phyloP scores from a whole-genome alignment of 805 yeast species.

The Metschnikowia cubensis region DNA sequence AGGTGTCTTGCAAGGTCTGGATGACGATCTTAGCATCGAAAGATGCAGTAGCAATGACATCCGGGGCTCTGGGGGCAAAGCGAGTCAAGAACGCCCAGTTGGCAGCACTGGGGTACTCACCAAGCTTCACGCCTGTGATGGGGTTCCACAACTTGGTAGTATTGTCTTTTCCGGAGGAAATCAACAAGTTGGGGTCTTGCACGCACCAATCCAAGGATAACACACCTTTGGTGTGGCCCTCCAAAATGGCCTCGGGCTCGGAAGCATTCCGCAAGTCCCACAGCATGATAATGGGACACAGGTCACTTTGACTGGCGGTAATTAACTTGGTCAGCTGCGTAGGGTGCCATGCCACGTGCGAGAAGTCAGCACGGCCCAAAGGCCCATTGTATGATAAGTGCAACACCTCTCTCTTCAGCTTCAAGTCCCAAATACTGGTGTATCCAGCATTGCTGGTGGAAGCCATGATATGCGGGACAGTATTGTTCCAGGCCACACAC shows the following conservation, averaged over 20 bases:
- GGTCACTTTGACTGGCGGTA: constrained; percentile 83
- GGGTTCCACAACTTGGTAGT: constrained; percentile 91
- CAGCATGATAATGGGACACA: constrained; percentile 71
- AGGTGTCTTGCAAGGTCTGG: constrained; percentile 86
- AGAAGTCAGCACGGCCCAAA: constrained; percentile 59
- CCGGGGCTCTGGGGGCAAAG: constrained; percentile 88
- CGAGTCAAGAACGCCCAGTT: constrained; percentile 90
- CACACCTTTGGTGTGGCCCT: constrained; percentile 85
- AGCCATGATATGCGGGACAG: constrained; percentile 82
- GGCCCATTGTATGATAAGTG: constrained; percentile 71
- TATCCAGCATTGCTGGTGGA: constrained; percentile 81
- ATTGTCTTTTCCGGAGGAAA: constrained; percentile 93
- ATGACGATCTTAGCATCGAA: constrained; percentile 78
- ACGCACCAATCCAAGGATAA: constrained; percentile 91
- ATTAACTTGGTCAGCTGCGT: constrained; percentile 76
- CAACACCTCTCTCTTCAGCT: constrained; percentile 80
- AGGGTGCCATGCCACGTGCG: constrained; percentile 95
- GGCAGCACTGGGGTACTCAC: constrained; percentile 86
- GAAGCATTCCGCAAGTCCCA: constrained; percentile 96
- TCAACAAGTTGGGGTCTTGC: constrained; percentile 69
- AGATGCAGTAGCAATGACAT: constrained; percentile 81
- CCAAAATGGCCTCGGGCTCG: constrained; percentile 74
- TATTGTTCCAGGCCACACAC: constrained; percentile 84
- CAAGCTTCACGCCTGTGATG: constrained; percentile 61
- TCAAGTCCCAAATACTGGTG: constrained; percentile 92